Conservation (phyloP, 179 eudicot species). For the Corrigiola litoralis region DNA sequence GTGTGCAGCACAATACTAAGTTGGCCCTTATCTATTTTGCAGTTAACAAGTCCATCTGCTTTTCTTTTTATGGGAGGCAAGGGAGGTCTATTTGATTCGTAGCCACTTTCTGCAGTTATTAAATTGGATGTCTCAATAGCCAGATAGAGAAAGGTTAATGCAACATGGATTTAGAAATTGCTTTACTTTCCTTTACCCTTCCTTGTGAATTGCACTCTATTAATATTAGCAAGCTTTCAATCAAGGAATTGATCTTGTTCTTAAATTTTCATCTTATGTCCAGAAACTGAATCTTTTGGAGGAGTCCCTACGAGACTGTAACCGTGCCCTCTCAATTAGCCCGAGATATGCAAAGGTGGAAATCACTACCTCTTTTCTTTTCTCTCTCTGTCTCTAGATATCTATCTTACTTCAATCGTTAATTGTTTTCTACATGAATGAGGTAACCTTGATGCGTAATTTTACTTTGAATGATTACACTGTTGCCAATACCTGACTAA, state of each 20-base stretch:
- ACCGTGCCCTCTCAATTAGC: conserved; percentile 52
- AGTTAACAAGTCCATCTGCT: neutral
- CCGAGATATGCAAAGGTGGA: conserved; percentile 71
- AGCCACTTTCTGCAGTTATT: neutral
- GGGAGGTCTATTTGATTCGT: neutral
- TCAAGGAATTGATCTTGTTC: neutral
- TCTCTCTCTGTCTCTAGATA: neutral
- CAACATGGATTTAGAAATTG: neutral
- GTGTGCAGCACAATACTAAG: neutral
- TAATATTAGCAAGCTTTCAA: neutral
- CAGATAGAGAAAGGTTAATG: conserved; percentile 5
- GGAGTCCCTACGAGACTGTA: conserved; percentile 80
- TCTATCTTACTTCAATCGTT: neutral
- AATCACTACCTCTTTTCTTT: conserved; percentile 1
- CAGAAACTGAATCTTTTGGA: conserved; percentile 62
- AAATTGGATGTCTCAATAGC: conserved; percentile 1
- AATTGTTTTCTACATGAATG: neutral
- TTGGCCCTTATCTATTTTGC: neutral
- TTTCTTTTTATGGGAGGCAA: neutral
- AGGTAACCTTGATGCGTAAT: neutral
- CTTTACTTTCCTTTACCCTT: neutral
- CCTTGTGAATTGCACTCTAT: neutral
- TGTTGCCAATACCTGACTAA: neutral
- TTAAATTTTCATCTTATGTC: conserved; percentile 16
- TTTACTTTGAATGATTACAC: neutral